Evolutionary conservation across 2,329 filamentous ascomycete genomes (phyloP), one percentile per base, ranked within the genome.

Genomic region (Diplodia scrobiculata): DNA sequence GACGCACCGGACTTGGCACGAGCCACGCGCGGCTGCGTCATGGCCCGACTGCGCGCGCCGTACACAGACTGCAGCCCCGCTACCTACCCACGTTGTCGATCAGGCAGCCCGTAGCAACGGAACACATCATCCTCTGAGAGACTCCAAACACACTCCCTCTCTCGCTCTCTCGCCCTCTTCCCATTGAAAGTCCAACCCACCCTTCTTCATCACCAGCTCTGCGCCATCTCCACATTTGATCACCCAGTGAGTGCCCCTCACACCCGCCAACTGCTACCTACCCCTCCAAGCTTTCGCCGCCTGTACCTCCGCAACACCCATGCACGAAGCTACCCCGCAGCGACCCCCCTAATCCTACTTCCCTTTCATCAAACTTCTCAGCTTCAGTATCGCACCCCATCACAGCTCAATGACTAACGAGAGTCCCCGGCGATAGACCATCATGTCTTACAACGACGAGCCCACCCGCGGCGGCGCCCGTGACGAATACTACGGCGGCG

Each of bases 391-490:
- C 25, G 3, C 25, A 25, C 25, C 25, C 25, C 25, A 25, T 25
- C 25, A 25, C 25, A 25, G 3, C 25, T 25, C 25, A 25, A 25
- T 19, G n/a, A 13, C 41, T 45, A 10, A 45, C 41, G 0, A 45
- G 13, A 5, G 1, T 14, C 41, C 19, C 5, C 17, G n/a, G 17
- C 41, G 41, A 19, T 32, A 62, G 58, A 11, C 27, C 54, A 72
- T 41, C 66, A 76, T 76, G 74, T 74, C 74, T 62, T 75, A 74
- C 69, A 71, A 73, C 71, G 71, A 76, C 65, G 70, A 69, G 27
- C 69, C 72, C 68, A 63, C n/a, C 55, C 38, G 55, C 55, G 55
- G 55, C 41, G 55, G 55, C 41, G 54, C 19, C 29, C 38, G 54
- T 19, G 36, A 70, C 29, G 68, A 68, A 34, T 81, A 82, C 65